Base-by-base conservation (phyloP, 495 filamentous ascomycete species). In the Talaromyces thailandensis region DNA sequence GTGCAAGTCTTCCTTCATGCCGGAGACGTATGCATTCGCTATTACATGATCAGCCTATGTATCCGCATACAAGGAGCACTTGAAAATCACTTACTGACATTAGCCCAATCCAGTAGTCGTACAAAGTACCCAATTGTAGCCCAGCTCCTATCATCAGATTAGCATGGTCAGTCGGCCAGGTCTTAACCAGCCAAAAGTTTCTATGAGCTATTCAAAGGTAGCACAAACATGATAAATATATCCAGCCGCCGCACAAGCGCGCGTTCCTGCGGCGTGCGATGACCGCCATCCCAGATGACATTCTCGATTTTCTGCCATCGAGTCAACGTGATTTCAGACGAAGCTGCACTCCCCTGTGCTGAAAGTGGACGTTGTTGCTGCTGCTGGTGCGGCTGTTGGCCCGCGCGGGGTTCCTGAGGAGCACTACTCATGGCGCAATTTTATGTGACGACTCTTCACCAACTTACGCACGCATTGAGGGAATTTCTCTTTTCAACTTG, bases 1-100 rank as follows among this genome's bases (percentile, higher is more conserved):
- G 26, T 71, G 67, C 9, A 85, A 67, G 45, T 81, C 77, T 64
- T 84, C 81, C 62, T 84, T 80, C 82, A 83, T 84, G 8, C 81
- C 81, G 6, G 79, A 82, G 0, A 84, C 70, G 62, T 76, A 81
- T 14, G 76, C 76, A 65, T 76, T 77, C 4, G 59, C 59, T 61
- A 35, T 28, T 1, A 55, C 12, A 14, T 28, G 9, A 25, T 55
- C 14, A 55, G 51, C 14, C 21, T 24, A 2, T 24, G 12, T 18
- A 11, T 48, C n/a, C 2, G 35, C 37, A 11, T 18, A 48, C 2
- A 7, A 11, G 4, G 35, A 43, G 23, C 9, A 18, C 11, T 28
- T 24, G 12, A 16, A 3, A 24, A 14, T 18, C 52, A 61, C 59
- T 50, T 61, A 61, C 59, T 61, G 26, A 61, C 59, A 37, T 61